Base-by-base conservation (phyloP, 768 basidiomycete species). In the Calocybe indica region DNA sequence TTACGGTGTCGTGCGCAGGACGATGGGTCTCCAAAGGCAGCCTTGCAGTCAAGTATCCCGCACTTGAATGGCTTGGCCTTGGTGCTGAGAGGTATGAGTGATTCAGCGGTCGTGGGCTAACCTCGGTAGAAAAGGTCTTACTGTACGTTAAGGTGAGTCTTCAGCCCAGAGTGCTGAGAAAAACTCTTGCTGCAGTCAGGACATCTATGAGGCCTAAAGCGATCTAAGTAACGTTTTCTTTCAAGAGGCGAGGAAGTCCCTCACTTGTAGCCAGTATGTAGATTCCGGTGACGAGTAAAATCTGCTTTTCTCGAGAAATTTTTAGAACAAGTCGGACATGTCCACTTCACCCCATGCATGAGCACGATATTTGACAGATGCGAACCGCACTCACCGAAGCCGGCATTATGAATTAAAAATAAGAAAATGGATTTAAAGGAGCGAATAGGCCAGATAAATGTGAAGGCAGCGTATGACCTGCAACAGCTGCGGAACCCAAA, bases 121-220 rank as follows among this genome's bases (percentile, higher is more conserved):
- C 22, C 2, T 22, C 4, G 31, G 3, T 49, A 10, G 22, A 12
- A 45, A 51, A 45, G 22, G 9, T 62, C 83, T 50, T 62, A 88
- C 87, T 88, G 87, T 13, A 69, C 68, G 49, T 87, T 88, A 45
- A 52, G 47, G 52, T 88, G 87, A 1, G 79, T 83, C 52, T 77
- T 79, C 45, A 88, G 65, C 2, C 76, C 80, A 2, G 79, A 78
- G 37, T 56, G 62, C 61, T 88, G 86, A 7, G 76, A 62, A 57
- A 88, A 88, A 1, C 56, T 54, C 57, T 76, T 83, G 5, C 61
- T 62, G 55, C 86, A 88, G 5, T 60, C 56, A 36, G 58, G 51
- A 57, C 85, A 88, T 2, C 57, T 47, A 50, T 79, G 67, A 5
- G 75, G 76, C 44, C 85, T 86, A 15, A 48, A 14, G 43, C 8